A percentile compares a stretch with the other conserved stretches of the same genome.
Conservation (phyloP, 1,284 basidiomycete genomes). For the Leccinum subspadiceum region DNA sequence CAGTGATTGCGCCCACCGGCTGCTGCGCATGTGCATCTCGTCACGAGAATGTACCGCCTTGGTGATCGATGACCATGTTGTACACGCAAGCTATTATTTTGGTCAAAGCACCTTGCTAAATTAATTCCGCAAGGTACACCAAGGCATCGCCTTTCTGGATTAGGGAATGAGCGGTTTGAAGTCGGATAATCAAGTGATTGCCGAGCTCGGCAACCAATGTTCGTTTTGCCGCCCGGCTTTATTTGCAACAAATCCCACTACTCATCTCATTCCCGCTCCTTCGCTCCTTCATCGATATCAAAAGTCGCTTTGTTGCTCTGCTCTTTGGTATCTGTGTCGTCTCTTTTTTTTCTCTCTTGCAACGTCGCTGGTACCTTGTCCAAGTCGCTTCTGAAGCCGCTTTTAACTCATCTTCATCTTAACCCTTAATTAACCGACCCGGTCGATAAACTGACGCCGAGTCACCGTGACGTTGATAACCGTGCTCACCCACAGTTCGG, state of each 20-base stretch:
- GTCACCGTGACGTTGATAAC: conserved; percentile 41
- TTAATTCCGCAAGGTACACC: conserved; percentile 26
- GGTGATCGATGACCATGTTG: conserved; percentile 18
- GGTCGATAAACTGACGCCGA: conserved; percentile 41
- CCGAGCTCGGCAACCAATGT: conserved; percentile 38
- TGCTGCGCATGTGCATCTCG: conserved; percentile 14
- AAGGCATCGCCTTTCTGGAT: conserved; percentile 26
- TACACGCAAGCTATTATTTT: conserved; percentile 25
- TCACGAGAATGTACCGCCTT: conserved; percentile 24
- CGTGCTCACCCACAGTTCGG: conserved; percentile 23
- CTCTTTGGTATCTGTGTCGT: conserved; percentile 7
- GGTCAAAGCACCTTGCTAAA: conserved; percentile 18
- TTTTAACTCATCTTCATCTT: conserved; percentile 29
- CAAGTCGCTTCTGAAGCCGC: conserved; percentile 8
- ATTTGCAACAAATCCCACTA: conserved; percentile 41
- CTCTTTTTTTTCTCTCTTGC: conserved; percentile 3
- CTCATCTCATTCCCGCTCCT: conserved; percentile 31
- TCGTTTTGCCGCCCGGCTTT: conserved; percentile 39
- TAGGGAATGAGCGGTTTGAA: conserved; percentile 35
- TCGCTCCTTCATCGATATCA: conserved; percentile 35
- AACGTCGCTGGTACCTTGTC: conserved; percentile 1
- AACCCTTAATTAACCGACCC: conserved; percentile 40
- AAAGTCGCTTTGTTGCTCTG: conserved; percentile 13
- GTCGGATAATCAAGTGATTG: conserved; percentile 38
- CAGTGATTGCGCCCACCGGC: not conserved